Evolutionary conservation across 2,329 filamentous ascomycete species (phyloP).

Genomic region (Escovopsis sp.): DNA sequence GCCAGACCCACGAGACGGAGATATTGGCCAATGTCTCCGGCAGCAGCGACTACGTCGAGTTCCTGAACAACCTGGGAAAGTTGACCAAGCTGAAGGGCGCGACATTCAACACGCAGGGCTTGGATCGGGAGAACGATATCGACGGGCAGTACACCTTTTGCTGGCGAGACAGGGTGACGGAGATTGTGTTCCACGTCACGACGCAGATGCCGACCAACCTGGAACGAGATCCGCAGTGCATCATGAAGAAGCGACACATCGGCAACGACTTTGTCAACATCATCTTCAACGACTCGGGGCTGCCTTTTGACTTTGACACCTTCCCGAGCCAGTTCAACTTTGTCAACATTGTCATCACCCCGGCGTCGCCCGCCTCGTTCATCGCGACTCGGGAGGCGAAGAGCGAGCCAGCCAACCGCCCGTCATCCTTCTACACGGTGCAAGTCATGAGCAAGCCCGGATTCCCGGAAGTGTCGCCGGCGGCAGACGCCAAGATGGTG

Average conservation of each 20-base stretch:
- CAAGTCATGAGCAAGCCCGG: slow-evolving; percentile 77
- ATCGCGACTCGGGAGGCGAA: slow-evolving; percentile 42
- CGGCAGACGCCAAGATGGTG: slow-evolving; percentile 78
- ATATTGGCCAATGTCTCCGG: slow-evolving; percentile 80
- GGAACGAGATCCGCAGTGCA: slow-evolving; percentile 59
- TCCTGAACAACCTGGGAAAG: slow-evolving; percentile 69
- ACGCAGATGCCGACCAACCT: slow-evolving; percentile 94
- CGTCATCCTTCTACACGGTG: slow-evolving; percentile 62
- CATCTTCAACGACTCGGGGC: slow-evolving; percentile 92
- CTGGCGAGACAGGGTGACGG: slow-evolving; percentile 89
- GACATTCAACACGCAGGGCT: slow-evolving; percentile 81
- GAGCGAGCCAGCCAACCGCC: slow-evolving; percentile 21
- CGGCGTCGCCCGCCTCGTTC: slow-evolving; percentile 66
- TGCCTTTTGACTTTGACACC: slow-evolving; percentile 75
- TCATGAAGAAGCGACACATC: slow-evolving; percentile 84
- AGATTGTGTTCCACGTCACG: slow-evolving; percentile 89
- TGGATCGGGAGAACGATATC: slow-evolving; percentile 61
- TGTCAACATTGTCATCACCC: slow-evolving; percentile 91
- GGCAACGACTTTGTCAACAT: slow-evolving; percentile 98
- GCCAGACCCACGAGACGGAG: slow-evolving; percentile 67
- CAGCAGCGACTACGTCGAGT: slow-evolving; percentile 75
- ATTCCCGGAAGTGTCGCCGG: slow-evolving; percentile 84
- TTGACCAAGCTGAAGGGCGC: slow-evolving; percentile 68
- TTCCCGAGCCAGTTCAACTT: slow-evolving; percentile 94
- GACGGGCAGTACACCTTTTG: slow-evolving; percentile 85